Conservation (phyloP, 306 rosid genomes). For the Cicer pinnatifidum region DNA sequence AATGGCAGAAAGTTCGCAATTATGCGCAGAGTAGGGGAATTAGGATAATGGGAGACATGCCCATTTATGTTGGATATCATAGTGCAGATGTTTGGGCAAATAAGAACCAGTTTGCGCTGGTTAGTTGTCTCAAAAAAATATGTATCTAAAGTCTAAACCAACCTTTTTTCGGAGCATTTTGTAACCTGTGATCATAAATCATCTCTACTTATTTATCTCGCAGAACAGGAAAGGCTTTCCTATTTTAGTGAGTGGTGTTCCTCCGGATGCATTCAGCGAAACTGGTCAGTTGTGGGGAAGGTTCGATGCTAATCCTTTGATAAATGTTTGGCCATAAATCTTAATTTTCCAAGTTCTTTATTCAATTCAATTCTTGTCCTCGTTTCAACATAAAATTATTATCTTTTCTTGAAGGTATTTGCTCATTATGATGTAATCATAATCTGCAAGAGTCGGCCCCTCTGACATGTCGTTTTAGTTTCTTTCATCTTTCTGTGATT, state of each 20-base stretch:
- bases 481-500: conserved; percentile 28
- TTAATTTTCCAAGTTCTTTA: conserved; percentile 25
- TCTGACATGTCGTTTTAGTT: conserved; percentile 7
- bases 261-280: conserved; percentile 96
- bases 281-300: conserved; percentile 99
- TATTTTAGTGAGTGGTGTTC: conserved; percentile 88
- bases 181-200: conserved; percentile 33
- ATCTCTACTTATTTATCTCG: conserved; percentile 46
- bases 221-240: conserved; percentile 92
- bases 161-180: conserved; percentile 29
- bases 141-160: conserved; percentile 38
- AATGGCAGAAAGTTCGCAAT: conserved; percentile 83
- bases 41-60: conserved; percentile 97
- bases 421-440: conserved; percentile 34
- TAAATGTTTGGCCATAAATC: conserved; percentile 25
- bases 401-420: conserved; percentile 8
- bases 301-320: conserved; percentile 47
- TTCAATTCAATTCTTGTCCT: conserved; percentile 14
- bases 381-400: conserved; percentile 25
- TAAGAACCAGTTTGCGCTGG: conserved; percentile 82
- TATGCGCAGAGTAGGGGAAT: conserved; percentile 78
- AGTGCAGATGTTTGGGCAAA: conserved; percentile 99
- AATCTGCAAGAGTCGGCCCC: neutral
- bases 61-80: conserved; percentile 96
- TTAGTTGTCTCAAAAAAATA: conserved; percentile 49